Evolutionary conservation across 2,329 filamentous ascomycete genomes (phyloP), one percentile per base, ranked within the genome.

Genomic region (Pochonia chlamydosporia): DNA sequence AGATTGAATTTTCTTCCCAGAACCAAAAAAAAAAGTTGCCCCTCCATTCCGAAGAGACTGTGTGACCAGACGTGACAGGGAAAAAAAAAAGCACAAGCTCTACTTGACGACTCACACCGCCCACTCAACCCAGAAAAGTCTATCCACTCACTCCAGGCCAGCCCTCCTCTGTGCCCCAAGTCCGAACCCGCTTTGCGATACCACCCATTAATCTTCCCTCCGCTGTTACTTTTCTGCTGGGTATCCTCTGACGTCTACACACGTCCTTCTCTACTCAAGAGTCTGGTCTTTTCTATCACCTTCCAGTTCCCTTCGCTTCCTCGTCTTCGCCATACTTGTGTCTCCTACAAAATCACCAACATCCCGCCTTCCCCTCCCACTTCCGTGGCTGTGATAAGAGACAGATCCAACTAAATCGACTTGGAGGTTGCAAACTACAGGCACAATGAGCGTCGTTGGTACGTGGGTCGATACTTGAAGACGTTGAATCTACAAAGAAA

Each of bases 361-460:
- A 47, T 44, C 36, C 44, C 44, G 40, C 40, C 26, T 40, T 33
- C 24, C 33, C 44, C 40, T 33, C 16, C 41, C 14, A 41, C 21
- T 7, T 8, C 43, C 20, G 33, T 35, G 44, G 40, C 41, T 26
- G 18, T 31, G 40, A 50, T 47, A 44, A 40, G 37, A 41, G 46
- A 50, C 39, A 44, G 36, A 50, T 40, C 40, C 36, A 26, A 49
- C 37, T 23, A 25, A 21, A 43, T n/a, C 30, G 25, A 40, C 23
- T 33, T 10, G 26, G 16, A 43, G n/a, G 37, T 40, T 53, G 53
- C 49, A 52, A 56, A 52, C 52, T 48, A 56, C 62, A 56, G 60
- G 63, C 65, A 72, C 54, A 69, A 78, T 78, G 75, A 75, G 71
- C 67, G 75, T 78, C 63, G 75, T 78, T 58, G 75, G 75, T 78